Percentiles rank a stretch among this genome's conserved stretches.
Evolutionary conservation across 441 rosid genomes (phyloP).

Genomic region (Flueggea neowawraea): DNA sequence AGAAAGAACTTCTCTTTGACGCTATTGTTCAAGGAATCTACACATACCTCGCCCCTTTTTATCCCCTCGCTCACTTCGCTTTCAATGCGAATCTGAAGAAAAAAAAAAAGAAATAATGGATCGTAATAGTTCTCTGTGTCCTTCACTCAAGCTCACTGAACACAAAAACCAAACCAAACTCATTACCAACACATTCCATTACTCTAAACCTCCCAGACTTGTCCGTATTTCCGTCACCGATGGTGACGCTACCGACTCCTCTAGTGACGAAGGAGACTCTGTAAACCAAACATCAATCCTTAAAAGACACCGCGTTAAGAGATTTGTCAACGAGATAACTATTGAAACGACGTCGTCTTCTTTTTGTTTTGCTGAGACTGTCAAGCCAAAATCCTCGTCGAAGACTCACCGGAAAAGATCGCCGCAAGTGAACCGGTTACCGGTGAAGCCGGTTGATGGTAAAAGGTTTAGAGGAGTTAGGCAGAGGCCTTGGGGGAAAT

Average conservation of each 20-base stretch:
- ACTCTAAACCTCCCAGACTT: conserved; percentile 28
- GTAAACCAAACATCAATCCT: too few relatives aligned
- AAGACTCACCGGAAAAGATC: conserved; percentile 15
- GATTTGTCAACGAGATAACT: conserved; percentile 61
- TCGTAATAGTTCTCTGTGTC: conserved; percentile 4
- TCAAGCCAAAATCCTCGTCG: conserved; percentile 12
- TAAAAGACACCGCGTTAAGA: conserved; percentile 40
- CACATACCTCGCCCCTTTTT: conserved; percentile 16
- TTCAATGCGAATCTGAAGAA: conserved; percentile 27
- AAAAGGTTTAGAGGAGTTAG: conserved; percentile 87
- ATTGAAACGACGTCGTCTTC: conserved; percentile 29
- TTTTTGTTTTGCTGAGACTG: background rate
- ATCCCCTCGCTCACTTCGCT: conserved; percentile 18
- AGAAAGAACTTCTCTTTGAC: conserved; percentile 46
- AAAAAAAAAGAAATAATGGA: conserved; percentile 27
- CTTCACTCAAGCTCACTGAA: conserved; percentile 44
- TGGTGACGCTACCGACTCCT: conserved; percentile 86
- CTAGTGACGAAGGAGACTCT: conserved; percentile 64
- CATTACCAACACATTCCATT: conserved; percentile 5
- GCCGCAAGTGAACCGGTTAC: conserved; percentile 5
- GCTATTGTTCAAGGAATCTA: conserved; percentile 13
- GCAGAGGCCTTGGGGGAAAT: conserved; percentile 97
- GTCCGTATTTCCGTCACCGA: conserved; percentile 76
- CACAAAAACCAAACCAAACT: conserved; percentile 41
- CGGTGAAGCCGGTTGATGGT: conserved; percentile 6